Evolutionary conservation across 2,329 filamentous ascomycete species (phyloP), one percentile per base, ranked within the genome.

Genomic region (Penicillium frequentans): DNA sequence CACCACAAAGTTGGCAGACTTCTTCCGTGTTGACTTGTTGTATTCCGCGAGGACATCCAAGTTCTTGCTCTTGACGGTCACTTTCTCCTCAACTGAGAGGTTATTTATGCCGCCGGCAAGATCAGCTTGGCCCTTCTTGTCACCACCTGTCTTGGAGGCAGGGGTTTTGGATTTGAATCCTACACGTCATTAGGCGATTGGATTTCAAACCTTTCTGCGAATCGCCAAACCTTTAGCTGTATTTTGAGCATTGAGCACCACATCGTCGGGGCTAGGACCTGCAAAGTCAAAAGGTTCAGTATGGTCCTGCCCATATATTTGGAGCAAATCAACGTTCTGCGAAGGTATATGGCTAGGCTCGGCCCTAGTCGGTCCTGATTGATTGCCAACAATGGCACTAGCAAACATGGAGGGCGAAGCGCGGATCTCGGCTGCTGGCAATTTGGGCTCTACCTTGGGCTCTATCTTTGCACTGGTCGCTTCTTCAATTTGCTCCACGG

Each of bases 251-350:
- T 88, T 86, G 61, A 91, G 82, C 68, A 97, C 90, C 70, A 95
- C 79, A 74, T 97, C 93, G 79, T 98, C 93, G 65, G 93, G 93
- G 76, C 93, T 97, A 54, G 93, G 93, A 72, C 86, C 86, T 81
- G 88, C 81, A 78, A 97, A 97, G 57, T 87, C 76, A 72, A 78
- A 79, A 46, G 69, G 68, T 73, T 76, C 72, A 77, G 75, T 70
- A 68, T 72, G 63, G 55, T 74, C 66, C 59, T 74, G 69, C 55
- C 74, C 74, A 56, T 75, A 76, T 23, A 77, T 70, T 53, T 64
- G 62, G 47, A 74, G 68, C 27, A 75, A 53, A 67, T 75, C 70
- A 57, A 75, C 63, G 23, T 65, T 64, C 48, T 66, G 71, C 31
- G 68, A 64, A 47, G 62, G 58, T 47, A 73, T 59, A 59, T 72